Evolutionary conservation across 768 basidiomycete species (phyloP), one percentile per base, ranked within the genome.

Genomic region (Macrocybe gigantea): DNA sequence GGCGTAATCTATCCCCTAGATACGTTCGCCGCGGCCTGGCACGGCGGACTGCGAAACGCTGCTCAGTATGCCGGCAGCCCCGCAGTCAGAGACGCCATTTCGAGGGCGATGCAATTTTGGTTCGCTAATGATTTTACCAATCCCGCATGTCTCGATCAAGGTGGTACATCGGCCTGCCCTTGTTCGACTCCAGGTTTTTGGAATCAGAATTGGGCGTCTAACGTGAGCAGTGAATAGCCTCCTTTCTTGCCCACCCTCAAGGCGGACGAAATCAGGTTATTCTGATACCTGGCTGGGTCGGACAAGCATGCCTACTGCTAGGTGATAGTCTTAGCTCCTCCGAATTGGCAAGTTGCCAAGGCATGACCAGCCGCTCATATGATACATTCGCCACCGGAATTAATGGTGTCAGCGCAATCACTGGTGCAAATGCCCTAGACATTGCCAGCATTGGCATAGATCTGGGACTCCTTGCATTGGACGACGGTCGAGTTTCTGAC

Each of bases 141-240:
- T 47, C 47, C 63, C 0, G 71, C 70, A 14, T 86, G 84, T 56
- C 58, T 84, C 30, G 76, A 77, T 54, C 64, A 58, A 1, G 83
- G 83, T 13, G 82, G 82, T 5, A 71, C 69, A 5, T 33, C 62
- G 5, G 52, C 64, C 1, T 85, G 83, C 53, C 80, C 82, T 5
- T 86, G 83, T 52, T 62, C 63, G 8, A 78, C 78, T 7, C 68
- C 72, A 5, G 78, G 68, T 33, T 41, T 64, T 14, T 82, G 80
- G 79, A 85, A 83, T 54, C 73, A 74, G 1, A 84, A 83, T 56
- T 84, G 82, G 83, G 79, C 72, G 53, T 73, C 74, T 5, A 82
- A 82, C 52, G 78, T 79, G 39, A 8, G 73, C 58, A 22, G 22
- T 31, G 6, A 32, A 15, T 38, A 30, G 46, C 40, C 10, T 33